phyloP scores from a whole-genome alignment of 1,284 basidiomycete species.

The Puccinia horiana region DNA sequence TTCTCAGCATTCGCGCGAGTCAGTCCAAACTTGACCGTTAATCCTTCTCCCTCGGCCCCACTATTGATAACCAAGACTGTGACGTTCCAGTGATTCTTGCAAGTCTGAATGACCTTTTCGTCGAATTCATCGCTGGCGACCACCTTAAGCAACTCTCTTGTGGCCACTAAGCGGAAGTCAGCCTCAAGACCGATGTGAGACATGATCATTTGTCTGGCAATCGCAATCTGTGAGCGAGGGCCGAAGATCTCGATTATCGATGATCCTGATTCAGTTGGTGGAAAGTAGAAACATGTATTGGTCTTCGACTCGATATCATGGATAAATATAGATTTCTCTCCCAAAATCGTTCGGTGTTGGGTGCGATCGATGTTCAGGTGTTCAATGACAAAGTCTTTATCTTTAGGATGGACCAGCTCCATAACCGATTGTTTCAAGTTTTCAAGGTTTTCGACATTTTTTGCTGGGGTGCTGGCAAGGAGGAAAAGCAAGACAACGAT shows the following conservation, averaged over 20 bases:
- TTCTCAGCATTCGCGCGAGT: constrained; percentile 28
- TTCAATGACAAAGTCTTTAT: constrained; percentile 94
- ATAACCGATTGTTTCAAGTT: constrained; percentile 94
- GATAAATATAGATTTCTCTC: constrained; percentile 95
- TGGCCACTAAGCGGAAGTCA: constrained; percentile 85
- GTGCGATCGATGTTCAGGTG: constrained; percentile 87
- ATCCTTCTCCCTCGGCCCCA: constrained; percentile 68
- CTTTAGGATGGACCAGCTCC: constrained; percentile 96
- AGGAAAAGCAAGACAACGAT: not conserved
- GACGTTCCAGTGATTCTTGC: constrained; percentile 92
- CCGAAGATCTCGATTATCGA: constrained; percentile 91
- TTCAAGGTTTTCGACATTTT: constrained; percentile 93
- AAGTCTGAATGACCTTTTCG: constrained; percentile 71
- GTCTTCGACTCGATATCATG: constrained; percentile 96
- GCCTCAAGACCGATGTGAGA: constrained; percentile 97
- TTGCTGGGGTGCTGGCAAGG: constrained; percentile 72
- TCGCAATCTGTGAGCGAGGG: constrained; percentile 93
- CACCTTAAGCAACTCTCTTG: constrained; percentile 68
- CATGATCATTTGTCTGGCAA: constrained; percentile 91
- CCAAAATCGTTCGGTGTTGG: constrained; percentile 90
- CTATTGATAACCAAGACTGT: constrained; percentile 54
- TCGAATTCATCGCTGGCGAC: constrained; percentile 74
- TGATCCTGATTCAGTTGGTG: constrained; percentile 89
- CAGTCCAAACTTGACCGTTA: constrained; percentile 81
- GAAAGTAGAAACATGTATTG: constrained; percentile 89